phyloP scores from a whole-genome alignment of 148 eudicot genomes.

The Nepenthes gracilis region DNA sequence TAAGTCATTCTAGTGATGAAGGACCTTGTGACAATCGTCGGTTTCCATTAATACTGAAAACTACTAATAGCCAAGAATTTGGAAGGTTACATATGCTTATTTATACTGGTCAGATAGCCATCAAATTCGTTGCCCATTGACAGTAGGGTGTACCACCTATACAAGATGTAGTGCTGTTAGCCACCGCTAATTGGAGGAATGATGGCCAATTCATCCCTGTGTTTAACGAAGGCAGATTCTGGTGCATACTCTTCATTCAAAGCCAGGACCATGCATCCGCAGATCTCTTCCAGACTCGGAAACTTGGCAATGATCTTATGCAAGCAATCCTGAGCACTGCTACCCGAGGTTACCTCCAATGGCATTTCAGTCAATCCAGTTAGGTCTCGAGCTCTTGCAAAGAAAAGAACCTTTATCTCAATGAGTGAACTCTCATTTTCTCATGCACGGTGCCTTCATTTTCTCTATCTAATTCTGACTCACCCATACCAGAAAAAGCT shows the following conservation, averaged over 20 bases:
- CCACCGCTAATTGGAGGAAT: slow-evolving; percentile 98
- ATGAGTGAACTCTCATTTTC: slow-evolving; percentile 4
- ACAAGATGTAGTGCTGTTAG: slow-evolving; percentile 14
- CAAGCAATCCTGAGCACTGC: slow-evolving; percentile 73
- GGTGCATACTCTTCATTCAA: slow-evolving; percentile 80
- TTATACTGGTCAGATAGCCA: too few species aligned
- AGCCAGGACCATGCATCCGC: slow-evolving; percentile 77
- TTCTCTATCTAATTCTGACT: neutral
- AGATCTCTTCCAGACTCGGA: slow-evolving; percentile 63
- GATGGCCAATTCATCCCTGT: slow-evolving; percentile 80
- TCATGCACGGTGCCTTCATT: neutral
- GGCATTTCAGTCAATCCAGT: slow-evolving; percentile 58
- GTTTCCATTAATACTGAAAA: too few species aligned
- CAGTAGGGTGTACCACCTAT: too few species aligned
- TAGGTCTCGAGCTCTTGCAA: slow-evolving; percentile 89
- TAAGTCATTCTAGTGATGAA: too few species aligned
- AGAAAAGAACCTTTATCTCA: slow-evolving; percentile 70
- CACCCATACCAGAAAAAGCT: neutral
- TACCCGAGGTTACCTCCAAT: slow-evolving; percentile 56
- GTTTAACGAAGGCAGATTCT: slow-evolving; percentile 44
- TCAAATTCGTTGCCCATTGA: too few species aligned
- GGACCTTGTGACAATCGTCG: too few species aligned
- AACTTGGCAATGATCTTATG: slow-evolving; percentile 40
- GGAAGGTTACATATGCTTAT: too few species aligned
- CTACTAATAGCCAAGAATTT: too few species aligned